phyloP scores from a whole-genome alignment of 495 filamentous ascomycete genomes.

The Penicillium riverlandense region DNA sequence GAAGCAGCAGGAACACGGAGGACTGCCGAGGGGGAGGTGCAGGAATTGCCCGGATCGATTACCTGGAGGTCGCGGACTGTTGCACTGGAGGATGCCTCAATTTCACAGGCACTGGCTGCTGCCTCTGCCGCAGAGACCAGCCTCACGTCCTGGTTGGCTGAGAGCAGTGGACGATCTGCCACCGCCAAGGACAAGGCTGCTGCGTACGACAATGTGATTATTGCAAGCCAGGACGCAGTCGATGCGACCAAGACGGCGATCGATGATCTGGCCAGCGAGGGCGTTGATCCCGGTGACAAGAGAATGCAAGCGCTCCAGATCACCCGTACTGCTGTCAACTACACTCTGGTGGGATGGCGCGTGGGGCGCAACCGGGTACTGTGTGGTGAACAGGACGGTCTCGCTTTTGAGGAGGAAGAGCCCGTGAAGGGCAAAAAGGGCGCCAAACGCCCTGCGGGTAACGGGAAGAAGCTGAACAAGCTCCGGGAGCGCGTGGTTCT shows the following conservation, averaged over 20 bases:
- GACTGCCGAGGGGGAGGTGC: slow-evolving; percentile 40
- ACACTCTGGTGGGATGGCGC: slow-evolving; percentile 87
- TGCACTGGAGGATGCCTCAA: slow-evolving; percentile 86
- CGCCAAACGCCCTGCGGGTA: slow-evolving; percentile 54
- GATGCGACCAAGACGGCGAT: slow-evolving; percentile 90
- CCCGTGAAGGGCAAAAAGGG: slow-evolving; percentile 37
- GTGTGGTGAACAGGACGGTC: slow-evolving; percentile 70
- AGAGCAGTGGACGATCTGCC: slow-evolving; percentile 25
- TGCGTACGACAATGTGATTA: slow-evolving; percentile 87
- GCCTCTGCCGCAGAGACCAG: slow-evolving; percentile 47
- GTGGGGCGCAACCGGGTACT: slow-evolving; percentile 88
- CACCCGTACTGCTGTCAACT: slow-evolving; percentile 87
- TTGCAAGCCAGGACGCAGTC: slow-evolving; percentile 85
- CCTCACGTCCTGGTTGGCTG: slow-evolving; percentile 37
- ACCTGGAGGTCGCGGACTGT: slow-evolving; percentile 87
- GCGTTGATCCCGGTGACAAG: slow-evolving; percentile 74
- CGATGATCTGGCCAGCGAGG: slow-evolving; percentile 78
- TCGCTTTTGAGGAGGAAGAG: slow-evolving; percentile 50
- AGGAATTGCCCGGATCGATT: slow-evolving; percentile 65
- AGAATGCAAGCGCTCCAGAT: slow-evolving; percentile 91
- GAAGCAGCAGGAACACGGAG: slow-evolving; percentile 51
- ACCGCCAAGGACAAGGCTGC: slow-evolving; percentile 55
- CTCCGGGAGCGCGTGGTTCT: slow-evolving; percentile 83
- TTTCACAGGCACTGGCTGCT: slow-evolving; percentile 63
- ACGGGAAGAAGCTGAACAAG: slow-evolving; percentile 62